These are phyloP conservation scores for Eimeria brunetti DNA, from an alignment of 169 alveolate species.

Conservation along the genomic window DNA sequence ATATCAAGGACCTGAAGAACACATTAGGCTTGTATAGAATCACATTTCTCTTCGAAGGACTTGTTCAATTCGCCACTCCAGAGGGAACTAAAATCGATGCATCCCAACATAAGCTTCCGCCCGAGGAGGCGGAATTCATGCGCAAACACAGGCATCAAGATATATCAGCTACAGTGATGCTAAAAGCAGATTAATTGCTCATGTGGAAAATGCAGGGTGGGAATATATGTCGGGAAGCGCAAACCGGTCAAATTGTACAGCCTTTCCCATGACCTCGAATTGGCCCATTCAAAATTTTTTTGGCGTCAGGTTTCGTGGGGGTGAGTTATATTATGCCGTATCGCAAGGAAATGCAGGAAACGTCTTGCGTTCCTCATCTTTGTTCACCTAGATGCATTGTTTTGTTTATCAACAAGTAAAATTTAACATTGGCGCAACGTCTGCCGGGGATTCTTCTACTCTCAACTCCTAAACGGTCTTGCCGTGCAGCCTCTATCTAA, in stretches of 20 bases:
- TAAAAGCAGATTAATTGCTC: neutral
- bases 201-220: neutral
- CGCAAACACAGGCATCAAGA: constrained; percentile 41
- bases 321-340: neutral
- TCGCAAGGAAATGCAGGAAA: neutral
- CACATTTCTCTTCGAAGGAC: constrained; percentile 68
- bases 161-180: constrained; percentile 37
- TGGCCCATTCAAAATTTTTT: neutral
- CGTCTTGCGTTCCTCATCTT: neutral
- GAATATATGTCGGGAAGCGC: neutral
- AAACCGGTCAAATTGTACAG: neutral
- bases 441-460: neutral
- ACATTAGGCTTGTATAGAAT: constrained; percentile 63
- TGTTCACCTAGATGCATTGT: neutral
- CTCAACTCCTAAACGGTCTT: neutral
- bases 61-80: constrained; percentile 57
- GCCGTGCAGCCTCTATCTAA: neutral
- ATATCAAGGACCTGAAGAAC: constrained; percentile 52
- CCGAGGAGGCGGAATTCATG: constrained; percentile 51
- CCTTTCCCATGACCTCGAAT: neutral
- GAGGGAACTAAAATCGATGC: constrained; percentile 64
- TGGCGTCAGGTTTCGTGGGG: neutral
- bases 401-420: neutral
- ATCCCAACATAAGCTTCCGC: constrained; percentile 2
- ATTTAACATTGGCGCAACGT: neutral